phyloP scores from a whole-genome alignment of 441 rosid species.

The Adansonia madagascariensis region DNA sequence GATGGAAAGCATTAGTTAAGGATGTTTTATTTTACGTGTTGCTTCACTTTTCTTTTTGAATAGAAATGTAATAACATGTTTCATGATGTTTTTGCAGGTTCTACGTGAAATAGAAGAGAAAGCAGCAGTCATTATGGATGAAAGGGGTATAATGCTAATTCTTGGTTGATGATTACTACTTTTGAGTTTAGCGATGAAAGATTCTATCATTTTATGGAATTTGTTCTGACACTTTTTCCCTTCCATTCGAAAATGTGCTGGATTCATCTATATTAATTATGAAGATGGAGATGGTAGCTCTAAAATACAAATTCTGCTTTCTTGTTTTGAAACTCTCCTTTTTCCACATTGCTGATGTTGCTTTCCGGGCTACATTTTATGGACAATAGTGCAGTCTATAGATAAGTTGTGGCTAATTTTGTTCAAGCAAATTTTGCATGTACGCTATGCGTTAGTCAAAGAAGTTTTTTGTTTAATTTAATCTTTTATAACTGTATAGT shows the following conservation, averaged over 20 bases:
- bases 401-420: not conserved
- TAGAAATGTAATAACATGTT: conserved; percentile 14
- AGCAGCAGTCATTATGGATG: conserved; percentile 85
- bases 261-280: conserved; percentile 1
- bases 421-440: not conserved
- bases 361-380: not conserved
- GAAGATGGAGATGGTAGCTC: not conserved
- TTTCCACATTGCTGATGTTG: not conserved
- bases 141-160: conserved; percentile 67
- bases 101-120: conserved; percentile 90
- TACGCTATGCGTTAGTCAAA: not conserved
- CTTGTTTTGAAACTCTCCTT: not conserved
- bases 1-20: conserved; percentile 20
- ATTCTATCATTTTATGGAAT: not conserved
- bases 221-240: not conserved
- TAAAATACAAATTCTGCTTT: not conserved
- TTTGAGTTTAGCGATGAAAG: not conserved
- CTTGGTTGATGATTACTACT: conserved; percentile 19
- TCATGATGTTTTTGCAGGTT: conserved; percentile 54
- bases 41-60: conserved; percentile 12
- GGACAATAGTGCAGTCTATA: not conserved
- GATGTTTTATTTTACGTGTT: conserved; percentile 21
- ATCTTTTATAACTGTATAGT: not conserved
- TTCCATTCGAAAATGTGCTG: no score
- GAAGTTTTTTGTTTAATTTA: not conserved